These are phyloP conservation scores for Trichoderma simmonsii DNA, from an alignment of 2,329 filamentous ascomycete species.

Conservation along the genomic window DNA sequence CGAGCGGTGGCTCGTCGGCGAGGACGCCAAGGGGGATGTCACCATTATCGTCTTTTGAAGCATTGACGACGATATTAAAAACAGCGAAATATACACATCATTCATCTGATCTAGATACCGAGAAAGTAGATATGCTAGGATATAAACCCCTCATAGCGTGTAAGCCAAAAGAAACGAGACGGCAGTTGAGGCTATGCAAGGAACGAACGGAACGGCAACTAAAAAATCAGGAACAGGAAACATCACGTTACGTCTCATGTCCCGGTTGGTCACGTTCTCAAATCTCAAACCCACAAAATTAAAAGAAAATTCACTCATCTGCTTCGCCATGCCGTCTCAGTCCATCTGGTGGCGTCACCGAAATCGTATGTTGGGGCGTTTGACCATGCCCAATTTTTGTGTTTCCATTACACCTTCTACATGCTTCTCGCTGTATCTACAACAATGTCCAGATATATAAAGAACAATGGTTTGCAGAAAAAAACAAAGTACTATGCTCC, in stretches of 20 bases:
- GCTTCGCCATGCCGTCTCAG: neutral
- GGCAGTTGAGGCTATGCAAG: neutral
- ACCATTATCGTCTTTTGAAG: conserved; percentile 51
- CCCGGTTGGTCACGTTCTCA: neutral
- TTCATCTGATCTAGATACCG: neutral
- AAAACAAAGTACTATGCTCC: neutral
- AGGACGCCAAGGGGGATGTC: conserved; percentile 49
- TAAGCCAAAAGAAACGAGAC: neutral
- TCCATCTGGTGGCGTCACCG: conserved; percentile 10
- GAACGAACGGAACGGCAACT: neutral
- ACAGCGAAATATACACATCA: neutral
- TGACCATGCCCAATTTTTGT: neutral
- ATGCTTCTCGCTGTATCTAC: conserved; percentile 7
- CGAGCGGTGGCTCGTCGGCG: conserved; percentile 60
- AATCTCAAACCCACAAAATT: neutral
- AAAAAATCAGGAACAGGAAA: neutral
- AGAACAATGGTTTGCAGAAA: neutral
- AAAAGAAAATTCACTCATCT: neutral
- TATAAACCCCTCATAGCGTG: neutral
- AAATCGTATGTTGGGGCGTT: neutral
- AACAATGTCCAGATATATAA: neutral
- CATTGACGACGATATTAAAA: neutral
- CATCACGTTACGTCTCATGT: conserved; percentile 5
- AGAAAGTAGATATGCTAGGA: neutral
- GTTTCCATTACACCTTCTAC: neutral